phyloP scores from a whole-genome alignment of 805 yeast genomes.

The Pichia nakasei region DNA sequence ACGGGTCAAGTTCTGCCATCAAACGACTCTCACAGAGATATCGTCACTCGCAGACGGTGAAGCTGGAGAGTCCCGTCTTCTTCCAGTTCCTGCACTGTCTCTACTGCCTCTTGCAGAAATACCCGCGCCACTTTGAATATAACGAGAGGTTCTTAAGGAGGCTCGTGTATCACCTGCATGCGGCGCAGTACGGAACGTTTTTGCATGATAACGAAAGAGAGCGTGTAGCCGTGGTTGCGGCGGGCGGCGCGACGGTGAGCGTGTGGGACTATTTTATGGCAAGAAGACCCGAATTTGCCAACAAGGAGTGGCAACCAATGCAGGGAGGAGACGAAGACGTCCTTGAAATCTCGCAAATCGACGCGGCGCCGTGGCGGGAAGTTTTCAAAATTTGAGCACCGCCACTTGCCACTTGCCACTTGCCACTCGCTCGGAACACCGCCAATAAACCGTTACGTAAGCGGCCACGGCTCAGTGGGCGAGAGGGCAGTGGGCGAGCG shows the following conservation, averaged over 20 bases:
- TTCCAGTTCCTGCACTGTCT: conserved; percentile 91
- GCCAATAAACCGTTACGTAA: too few relatives aligned
- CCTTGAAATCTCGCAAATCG: too few relatives aligned
- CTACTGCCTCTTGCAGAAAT: conserved; percentile 66
- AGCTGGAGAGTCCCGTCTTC: conserved; percentile 80
- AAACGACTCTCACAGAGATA: conserved; percentile 43
- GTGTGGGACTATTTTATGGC: conserved; percentile 83
- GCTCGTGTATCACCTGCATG: conserved; percentile 76
- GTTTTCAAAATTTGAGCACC: conserved; percentile 1
- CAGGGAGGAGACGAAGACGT: too few relatives aligned
- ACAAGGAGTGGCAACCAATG: conserved; percentile 35
- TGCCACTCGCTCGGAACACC: too few relatives aligned
- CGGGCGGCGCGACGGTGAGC: conserved; percentile 49
- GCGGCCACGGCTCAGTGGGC: too few relatives aligned
- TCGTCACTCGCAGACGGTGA: conserved; percentile 39
- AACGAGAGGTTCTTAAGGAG: conserved; percentile 83
- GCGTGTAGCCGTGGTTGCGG: conserved; percentile 33
- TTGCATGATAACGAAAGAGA: conserved; percentile 69
- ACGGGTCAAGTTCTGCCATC: conserved; percentile 29
- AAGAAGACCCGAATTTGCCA: conserved; percentile 46
- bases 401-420: too few relatives aligned
- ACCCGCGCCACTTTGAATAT: conserved; percentile 71
- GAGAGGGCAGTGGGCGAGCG: too few relatives aligned
- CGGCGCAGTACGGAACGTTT: conserved; percentile 94
- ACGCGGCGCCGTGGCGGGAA: conserved; percentile 2